Conservation (phyloP, 2,329 filamentous ascomycete species). For the Bipolaris bicolor region DNA sequence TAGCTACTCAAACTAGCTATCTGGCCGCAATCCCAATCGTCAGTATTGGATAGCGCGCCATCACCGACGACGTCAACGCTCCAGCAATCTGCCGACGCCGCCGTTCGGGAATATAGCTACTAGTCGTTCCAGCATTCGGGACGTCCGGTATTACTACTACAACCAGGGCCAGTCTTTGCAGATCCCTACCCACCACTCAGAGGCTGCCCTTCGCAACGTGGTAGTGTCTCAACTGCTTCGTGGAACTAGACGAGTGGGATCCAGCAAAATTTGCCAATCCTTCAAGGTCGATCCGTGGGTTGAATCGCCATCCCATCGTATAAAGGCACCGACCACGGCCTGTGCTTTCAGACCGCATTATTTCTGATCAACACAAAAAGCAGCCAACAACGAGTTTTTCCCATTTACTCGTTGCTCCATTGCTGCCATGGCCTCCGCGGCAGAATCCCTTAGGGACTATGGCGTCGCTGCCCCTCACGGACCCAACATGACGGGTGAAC, state of each 20-base stretch:
- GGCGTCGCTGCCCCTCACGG: constrained; percentile 57
- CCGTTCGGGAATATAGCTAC: constrained; percentile 1
- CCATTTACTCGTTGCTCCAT: constrained; percentile 2
- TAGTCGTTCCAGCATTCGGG: constrained; percentile 18
- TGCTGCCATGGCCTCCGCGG: constrained; percentile 25
- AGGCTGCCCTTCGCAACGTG: constrained; percentile 26
- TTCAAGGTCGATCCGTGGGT: background rate
- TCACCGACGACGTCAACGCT: background rate
- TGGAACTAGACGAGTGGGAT: constrained; percentile 14
- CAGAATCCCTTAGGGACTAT: constrained; percentile 53
- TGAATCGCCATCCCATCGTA: constrained; percentile 7
- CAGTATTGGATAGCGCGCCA: constrained; percentile 1
- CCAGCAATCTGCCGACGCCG: constrained; percentile 1
- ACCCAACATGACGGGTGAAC: constrained; percentile 53
- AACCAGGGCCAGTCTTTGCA: constrained; percentile 10
- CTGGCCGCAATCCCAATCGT: background rate
- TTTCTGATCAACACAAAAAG: background rate
- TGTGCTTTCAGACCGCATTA: constrained; percentile 3
- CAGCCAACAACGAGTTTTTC: background rate
- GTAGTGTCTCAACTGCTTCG: constrained; percentile 16
- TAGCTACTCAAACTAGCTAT: background rate
- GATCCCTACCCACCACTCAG: constrained; percentile 26
- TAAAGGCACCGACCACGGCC: constrained; percentile 19
- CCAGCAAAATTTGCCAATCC: constrained; percentile 1
- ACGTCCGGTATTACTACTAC: constrained; percentile 24